Conservation (phyloP, 306 rosid species). For the Pachyrhizus erosus region DNA sequence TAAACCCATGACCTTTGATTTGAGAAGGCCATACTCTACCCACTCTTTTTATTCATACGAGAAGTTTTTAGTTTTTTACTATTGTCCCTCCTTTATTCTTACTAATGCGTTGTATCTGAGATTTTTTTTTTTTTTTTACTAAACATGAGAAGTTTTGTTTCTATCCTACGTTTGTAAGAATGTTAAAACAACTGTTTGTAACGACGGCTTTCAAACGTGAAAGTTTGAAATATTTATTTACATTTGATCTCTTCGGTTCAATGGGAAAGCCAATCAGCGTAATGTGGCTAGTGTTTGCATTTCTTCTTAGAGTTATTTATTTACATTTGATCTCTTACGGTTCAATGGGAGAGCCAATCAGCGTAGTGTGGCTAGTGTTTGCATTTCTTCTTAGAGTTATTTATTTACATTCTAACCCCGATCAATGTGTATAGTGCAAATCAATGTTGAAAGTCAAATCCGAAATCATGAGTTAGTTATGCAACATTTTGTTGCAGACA, state of each 20-base stretch:
- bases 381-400: neutral
- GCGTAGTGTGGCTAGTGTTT: neutral
- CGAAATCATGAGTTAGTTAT: slow-evolving; percentile 9
- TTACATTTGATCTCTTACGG: neutral
- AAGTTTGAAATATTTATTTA: neutral
- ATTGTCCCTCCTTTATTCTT: neutral
- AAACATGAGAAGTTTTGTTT: neutral
- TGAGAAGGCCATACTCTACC: no score
- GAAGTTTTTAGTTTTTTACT: no score
- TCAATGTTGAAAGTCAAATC: neutral
- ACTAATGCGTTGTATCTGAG: neutral
- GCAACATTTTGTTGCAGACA: neutral
- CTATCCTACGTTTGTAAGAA: neutral
- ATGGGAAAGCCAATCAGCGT: neutral
- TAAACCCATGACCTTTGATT: no score
- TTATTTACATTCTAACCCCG: neutral
- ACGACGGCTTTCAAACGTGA: neutral
- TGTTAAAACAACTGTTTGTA: neutral
- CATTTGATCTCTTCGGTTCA: neutral
- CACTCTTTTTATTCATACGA: no score
- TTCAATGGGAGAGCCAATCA: neutral
- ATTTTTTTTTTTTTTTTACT: neutral
- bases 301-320: neutral
- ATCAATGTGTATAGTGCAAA: neutral
- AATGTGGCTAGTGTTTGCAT: neutral